Evolutionary conservation across 495 filamentous ascomycete genomes (phyloP).

Genomic region (Aspergillus carlsbadensis): DNA sequence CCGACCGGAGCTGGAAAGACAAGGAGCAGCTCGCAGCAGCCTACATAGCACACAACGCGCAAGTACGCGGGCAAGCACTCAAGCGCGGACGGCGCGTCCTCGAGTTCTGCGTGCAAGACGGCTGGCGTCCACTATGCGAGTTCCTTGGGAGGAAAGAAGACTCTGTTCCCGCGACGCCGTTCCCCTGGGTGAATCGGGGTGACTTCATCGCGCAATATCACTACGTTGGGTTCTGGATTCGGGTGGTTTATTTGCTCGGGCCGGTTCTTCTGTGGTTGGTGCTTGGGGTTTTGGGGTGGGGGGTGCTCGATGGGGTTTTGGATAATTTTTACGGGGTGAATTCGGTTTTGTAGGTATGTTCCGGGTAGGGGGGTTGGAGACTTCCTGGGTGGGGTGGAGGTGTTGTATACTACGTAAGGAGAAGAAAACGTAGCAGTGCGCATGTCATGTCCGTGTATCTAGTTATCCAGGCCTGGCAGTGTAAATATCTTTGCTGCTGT

Average conservation of each 20-base stretch:
- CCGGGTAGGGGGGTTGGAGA: no score
- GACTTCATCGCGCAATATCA: background rate
- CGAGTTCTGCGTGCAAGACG: background rate
- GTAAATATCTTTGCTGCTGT: no score
- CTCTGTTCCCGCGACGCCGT: background rate
- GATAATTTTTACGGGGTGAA: no score
- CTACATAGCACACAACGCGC: conserved; percentile 3
- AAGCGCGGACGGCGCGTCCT: background rate
- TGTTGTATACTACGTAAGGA: no score
- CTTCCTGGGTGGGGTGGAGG: no score
- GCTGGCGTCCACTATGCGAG: conserved; percentile 6
- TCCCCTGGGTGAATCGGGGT: background rate
- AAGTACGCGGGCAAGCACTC: background rate
- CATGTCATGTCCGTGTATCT: no score
- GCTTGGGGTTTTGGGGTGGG: background rate
- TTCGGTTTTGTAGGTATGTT: no score
- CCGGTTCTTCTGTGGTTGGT: background rate
- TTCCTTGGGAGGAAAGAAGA: conserved; percentile 5
- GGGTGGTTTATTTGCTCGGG: background rate
- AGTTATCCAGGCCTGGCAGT: no score
- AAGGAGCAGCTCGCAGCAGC: background rate
- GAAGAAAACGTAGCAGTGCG: no score
- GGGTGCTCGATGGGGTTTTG: background rate
- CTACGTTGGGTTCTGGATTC: background rate
- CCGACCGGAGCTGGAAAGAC: background rate